Evolutionary conservation across 768 basidiomycete genomes (phyloP), one percentile per base, ranked within the genome.

Genomic region (Boletus rubroflammeus): DNA sequence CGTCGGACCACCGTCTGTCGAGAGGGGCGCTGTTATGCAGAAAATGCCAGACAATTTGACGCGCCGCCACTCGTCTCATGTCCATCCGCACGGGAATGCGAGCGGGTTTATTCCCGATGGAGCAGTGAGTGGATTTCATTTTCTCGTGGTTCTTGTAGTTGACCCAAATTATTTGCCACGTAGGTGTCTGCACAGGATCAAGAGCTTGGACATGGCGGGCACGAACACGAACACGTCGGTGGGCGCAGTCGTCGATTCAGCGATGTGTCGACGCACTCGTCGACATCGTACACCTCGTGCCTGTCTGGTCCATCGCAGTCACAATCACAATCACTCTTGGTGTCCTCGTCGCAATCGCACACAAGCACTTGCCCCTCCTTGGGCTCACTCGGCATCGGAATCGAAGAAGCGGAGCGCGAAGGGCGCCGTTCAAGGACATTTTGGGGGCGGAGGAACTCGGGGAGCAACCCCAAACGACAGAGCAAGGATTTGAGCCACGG

Each of bases 341-440:
- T 60, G 40, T 54, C 59, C 5, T 19, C 64, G 9, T 66, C 63
- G 5, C 52, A 55, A 14, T 65, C 58, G 10, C 40, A 65, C 10
- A 39, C 53, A 14, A 60, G 53, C 8, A 56, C 62, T 2, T 57
- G 34, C n/a, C 57, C 57, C 35, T 66, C 65, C 3, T 28, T 66
- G 36, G 29, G 17, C n/a, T 62, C 60, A 2, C 54, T 66, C 1
- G 65, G 66, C 1, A 54, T 66, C 14, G 65, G 63, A 9, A 55
- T 67, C 5, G 65, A 65, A 34, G 66, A 60, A 19, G 47, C 47
- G 7, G 65, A 66, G 35, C 62, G 66, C 17, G 63, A 65, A 40
- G 53, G 46, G 10, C 56, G 53, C 26, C 63, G 61, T 28, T 59
- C 60, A 14, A 66, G 51, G 21, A 43, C 56, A 5, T 60, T 65